Percentiles rank a stretch among this genome's conserved stretches.
These are phyloP conservation scores for Trichoderma gamsii DNA, from an alignment of 495 filamentous ascomycete species.

Conservation along the genomic window DNA sequence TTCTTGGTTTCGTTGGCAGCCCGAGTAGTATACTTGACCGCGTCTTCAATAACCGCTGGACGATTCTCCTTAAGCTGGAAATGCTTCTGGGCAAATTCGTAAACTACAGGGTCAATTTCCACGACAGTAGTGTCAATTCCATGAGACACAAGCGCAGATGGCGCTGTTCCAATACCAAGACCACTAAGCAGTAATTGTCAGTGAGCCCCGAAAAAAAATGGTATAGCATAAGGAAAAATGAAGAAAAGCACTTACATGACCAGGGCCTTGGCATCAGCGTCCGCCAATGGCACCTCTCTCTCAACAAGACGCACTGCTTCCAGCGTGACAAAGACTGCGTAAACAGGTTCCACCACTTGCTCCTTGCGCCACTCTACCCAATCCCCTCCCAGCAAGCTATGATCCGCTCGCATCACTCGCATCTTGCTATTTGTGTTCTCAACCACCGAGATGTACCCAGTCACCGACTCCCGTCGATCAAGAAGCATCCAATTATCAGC, in stretches of 20 bases:
- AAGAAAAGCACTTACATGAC: constrained; percentile 58
- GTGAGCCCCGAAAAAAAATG: background rate
- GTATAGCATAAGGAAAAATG: background rate
- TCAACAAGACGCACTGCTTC: constrained; percentile 83
- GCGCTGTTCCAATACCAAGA: constrained; percentile 85
- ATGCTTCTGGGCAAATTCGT: constrained; percentile 73
- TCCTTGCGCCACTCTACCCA: constrained; percentile 59
- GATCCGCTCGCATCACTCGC: constrained; percentile 84
- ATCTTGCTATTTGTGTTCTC: constrained; percentile 65
- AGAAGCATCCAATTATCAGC: constrained; percentile 56
- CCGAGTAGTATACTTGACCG: constrained; percentile 64
- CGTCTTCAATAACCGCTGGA: constrained; percentile 74
- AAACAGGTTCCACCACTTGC: constrained; percentile 74
- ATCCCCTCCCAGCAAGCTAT: constrained; percentile 90
- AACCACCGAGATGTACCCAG: constrained; percentile 87
- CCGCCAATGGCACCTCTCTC: constrained; percentile 44
- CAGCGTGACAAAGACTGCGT: constrained; percentile 85
- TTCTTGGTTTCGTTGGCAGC: constrained; percentile 34
- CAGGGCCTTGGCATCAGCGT: constrained; percentile 68
- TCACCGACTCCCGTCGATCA: constrained; percentile 73
- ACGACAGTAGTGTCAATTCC: constrained; percentile 89
- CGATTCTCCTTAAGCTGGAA: constrained; percentile 76
- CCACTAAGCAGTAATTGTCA: constrained; percentile 47
- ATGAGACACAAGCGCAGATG: constrained; percentile 76
- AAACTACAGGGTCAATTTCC: constrained; percentile 86